These are phyloP conservation scores for Moesziomyces antarcticus DNA, from an alignment of 1,284 basidiomycete species.

Conservation along the genomic window DNA sequence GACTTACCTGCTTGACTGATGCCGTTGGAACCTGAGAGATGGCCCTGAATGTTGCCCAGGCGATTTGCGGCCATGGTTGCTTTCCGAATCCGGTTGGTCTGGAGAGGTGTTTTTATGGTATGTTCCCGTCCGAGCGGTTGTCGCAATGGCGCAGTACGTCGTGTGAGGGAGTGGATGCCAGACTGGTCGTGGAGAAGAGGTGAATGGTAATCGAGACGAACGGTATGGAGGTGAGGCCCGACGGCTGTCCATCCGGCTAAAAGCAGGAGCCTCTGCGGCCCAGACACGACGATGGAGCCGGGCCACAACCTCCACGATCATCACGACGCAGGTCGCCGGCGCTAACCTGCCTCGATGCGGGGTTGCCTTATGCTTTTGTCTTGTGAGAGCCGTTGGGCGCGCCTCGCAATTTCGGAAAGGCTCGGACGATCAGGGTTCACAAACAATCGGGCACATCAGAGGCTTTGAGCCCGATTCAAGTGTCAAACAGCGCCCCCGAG, in stretches of 20 bases:
- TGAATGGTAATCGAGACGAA: neutral
- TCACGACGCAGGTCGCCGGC: neutral
- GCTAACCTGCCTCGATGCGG: neutral
- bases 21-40: conserved; percentile 38
- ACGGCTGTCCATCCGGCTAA: neutral
- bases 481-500: too few species aligned
- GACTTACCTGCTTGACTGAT: conserved; percentile 51
- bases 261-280: neutral
- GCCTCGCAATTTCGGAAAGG: neutral
- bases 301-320: neutral
- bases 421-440: neutral
- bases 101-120: neutral
- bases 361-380: neutral
- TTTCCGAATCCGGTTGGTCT: neutral
- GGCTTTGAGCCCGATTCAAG: too few species aligned
- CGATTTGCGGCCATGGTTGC: conserved; percentile 45
- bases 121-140: too few species aligned
- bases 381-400: neutral
- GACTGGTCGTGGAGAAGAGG: neutral
- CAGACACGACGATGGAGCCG: neutral
- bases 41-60: conserved; percentile 48
- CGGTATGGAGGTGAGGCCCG: neutral
- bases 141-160: neutral
- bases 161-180: neutral
- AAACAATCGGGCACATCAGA: neutral